phyloP scores from a whole-genome alignment of 371 early-diverging fungal genomes.

The Mucor velutinosus region DNA sequence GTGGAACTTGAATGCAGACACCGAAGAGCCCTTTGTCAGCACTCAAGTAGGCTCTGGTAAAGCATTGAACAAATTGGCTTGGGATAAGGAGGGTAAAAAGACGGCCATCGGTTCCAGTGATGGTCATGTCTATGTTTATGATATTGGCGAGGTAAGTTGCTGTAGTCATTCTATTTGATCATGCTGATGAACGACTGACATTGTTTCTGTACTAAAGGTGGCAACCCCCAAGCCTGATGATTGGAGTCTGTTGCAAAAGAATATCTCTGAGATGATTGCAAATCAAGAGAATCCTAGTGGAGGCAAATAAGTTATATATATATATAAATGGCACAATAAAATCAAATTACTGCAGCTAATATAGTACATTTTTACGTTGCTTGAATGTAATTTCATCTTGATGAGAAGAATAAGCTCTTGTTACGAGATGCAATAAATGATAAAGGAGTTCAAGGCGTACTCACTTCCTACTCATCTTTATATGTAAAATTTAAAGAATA shows the following conservation, averaged over 20 bases:
- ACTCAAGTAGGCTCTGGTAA: slow-evolving; percentile 68
- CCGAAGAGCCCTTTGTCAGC: slow-evolving; percentile 78
- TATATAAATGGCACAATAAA: no score
- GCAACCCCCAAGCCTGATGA: slow-evolving; percentile 68
- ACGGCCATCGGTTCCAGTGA: slow-evolving; percentile 87
- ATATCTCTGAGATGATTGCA: slow-evolving; percentile 66
- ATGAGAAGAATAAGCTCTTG: no score
- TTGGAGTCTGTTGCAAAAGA: slow-evolving; percentile 68
- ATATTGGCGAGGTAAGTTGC: slow-evolving; percentile 79
- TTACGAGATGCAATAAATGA: no score
- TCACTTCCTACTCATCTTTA: no score
- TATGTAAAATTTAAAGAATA: no score
- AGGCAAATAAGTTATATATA: slow-evolving; percentile 4
- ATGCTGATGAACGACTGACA: background rate
- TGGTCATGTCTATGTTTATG: slow-evolving; percentile 87
- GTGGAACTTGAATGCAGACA: slow-evolving; percentile 90
- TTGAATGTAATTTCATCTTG: no score
- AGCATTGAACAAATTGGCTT: slow-evolving; percentile 91
- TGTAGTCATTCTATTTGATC: background rate
- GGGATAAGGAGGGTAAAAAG: slow-evolving; percentile 88
- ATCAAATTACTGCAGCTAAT: no score
- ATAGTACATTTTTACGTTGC: no score
- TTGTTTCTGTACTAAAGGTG: slow-evolving; percentile 38
- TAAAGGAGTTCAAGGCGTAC: no score
- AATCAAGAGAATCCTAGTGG: slow-evolving; percentile 49